These are phyloP conservation scores for Uromyces viciae-fabae DNA, from an alignment of 1,284 basidiomycete genomes.

Conservation along the genomic window DNA sequence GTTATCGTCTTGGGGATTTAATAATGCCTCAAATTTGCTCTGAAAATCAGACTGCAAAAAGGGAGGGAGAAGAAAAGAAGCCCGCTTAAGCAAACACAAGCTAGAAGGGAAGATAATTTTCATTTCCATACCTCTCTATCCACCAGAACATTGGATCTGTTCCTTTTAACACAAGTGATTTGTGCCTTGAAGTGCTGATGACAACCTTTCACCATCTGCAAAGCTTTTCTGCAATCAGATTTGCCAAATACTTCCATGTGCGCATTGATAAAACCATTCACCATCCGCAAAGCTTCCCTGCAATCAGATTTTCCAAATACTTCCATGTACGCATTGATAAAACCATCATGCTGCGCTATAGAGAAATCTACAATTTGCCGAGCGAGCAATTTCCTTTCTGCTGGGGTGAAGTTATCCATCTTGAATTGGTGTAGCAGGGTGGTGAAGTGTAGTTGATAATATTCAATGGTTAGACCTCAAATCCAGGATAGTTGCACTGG, in stretches of 20 bases:
- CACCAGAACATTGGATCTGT: not conserved
- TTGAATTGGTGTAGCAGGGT: not conserved
- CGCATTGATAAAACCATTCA: not conserved
- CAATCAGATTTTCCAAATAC: not conserved
- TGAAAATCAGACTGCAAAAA: not conserved
- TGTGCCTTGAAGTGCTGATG: not conserved
- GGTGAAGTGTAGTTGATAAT: constrained; percentile 1
- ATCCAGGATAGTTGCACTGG: constrained; percentile 25
- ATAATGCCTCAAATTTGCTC: not conserved
- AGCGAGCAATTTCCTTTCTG: not conserved
- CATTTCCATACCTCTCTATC: not conserved
- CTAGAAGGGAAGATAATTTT: not conserved
- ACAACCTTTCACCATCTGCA: not conserved
- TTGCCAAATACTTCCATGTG: not conserved
- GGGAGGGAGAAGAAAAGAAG: not conserved
- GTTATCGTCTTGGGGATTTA: not conserved
- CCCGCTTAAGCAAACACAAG: no score
- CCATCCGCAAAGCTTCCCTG: no score
- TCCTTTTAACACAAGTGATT: constrained; percentile 2
- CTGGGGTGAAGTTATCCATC: not conserved
- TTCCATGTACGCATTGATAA: not conserved
- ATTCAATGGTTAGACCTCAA: not conserved
- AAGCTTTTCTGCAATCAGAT: not conserved
- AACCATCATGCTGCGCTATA: not conserved
- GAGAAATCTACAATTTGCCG: constrained; percentile 15